Base-by-base conservation (phyloP, 305 asterid genomes). In the Fraxinus angustifolia region DNA sequence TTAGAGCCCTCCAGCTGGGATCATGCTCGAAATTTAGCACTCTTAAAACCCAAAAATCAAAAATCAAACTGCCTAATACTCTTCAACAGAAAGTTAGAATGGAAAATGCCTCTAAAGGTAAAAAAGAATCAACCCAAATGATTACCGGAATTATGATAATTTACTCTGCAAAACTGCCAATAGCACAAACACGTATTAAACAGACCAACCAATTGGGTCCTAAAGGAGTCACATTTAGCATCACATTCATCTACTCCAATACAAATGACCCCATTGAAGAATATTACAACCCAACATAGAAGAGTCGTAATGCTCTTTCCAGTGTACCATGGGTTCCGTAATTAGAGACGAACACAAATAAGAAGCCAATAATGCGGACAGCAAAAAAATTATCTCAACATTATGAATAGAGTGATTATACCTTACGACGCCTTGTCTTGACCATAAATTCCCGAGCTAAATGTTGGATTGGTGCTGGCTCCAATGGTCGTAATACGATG, bases 361-460 rank as follows among this genome's bases (percentile, higher is more conserved):
- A 65, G 33, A 26, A 26, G 16, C 17, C 6, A 23, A 65, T 65
- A 26, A 21, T 26, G 33, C 26, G n/a, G 17, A 8, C n/a, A 10
- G 72, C 16, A 8, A 60, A 19, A 19, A 73, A 38, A 73, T 26
- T 5, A 50, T 26, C 31, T 23, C 36, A 53, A 7, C 65, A 58
- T 70, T 19, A 58, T 40, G 33, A 40, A 4, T n/a, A 36, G 40
- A 42, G 17, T 72, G 34, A 31, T 19, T 21, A 75, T 88, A 95
- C 99, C 98, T 95, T 95, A 34, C 98, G 92, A 79, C 97, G 99
- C 87, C 99, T 89, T 11, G 99, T 95, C 89, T 95, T 95, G 78
- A 95, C 99, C 99, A 95, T 94, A 84, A 95, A 95, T 80, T 95
- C 99, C 48, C 98, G 96, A 73, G 98, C 99, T 88, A 95, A 88